Evolutionary conservation across 768 basidiomycete genomes (phyloP).

Genomic region (Clathrus columnatus): DNA sequence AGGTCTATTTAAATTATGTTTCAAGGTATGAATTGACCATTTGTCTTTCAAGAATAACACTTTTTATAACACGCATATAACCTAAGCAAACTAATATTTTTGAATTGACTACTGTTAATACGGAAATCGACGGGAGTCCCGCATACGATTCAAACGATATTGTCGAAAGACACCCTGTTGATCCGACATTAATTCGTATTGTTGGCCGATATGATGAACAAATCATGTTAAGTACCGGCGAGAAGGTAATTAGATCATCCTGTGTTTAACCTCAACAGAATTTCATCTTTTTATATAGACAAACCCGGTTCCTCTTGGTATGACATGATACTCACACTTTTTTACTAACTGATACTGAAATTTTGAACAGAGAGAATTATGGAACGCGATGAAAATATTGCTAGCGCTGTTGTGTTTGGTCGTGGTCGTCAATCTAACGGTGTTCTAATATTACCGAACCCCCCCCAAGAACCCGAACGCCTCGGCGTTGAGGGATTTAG

Average conservation of each 20-base stretch:
- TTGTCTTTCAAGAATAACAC: too few species aligned
- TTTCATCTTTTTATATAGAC: too few species aligned
- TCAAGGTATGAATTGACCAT: too few species aligned
- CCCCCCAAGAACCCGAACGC: background rate
- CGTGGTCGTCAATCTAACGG: conserved; percentile 32
- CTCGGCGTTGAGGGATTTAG: background rate
- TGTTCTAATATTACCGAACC: conserved; percentile 28
- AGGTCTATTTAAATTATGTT: too few species aligned
- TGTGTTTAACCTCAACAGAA: background rate
- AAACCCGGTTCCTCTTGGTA: conserved; percentile 25
- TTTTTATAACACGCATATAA: too few species aligned
- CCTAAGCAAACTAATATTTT: too few species aligned
- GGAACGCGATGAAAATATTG: conserved; percentile 22
- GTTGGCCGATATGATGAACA: conserved; percentile 21
- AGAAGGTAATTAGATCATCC: conserved; percentile 19
- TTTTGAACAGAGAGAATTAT: conserved; percentile 35
- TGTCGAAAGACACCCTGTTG: conserved; percentile 31
- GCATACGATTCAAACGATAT: conserved; percentile 35
- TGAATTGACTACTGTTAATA: too few species aligned
- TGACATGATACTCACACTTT: background rate
- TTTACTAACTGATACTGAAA: background rate
- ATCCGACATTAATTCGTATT: conserved; percentile 21
- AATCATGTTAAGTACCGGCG: conserved; percentile 25
- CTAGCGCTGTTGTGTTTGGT: conserved; percentile 31
- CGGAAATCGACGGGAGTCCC: conserved; percentile 21